phyloP scores from a whole-genome alignment of 345 rosid species.

The Excoecaria cochinchinensis region DNA sequence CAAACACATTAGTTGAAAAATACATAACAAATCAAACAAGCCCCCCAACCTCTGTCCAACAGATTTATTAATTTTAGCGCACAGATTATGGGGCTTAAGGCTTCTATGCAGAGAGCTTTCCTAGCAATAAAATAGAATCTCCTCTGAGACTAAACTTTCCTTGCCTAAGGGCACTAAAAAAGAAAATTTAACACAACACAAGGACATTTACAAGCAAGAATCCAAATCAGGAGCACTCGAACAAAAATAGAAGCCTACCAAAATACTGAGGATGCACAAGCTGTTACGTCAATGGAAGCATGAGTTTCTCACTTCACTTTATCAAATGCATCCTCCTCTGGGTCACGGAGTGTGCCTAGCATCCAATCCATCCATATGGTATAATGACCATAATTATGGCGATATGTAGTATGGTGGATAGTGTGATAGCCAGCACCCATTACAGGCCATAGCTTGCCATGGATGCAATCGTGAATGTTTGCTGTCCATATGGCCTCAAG shows the following conservation, averaged over 20 bases:
- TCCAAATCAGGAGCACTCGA: not conserved
- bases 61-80: not conserved
- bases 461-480: conserved; percentile 92
- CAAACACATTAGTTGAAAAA: not conserved
- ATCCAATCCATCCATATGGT: conserved; percentile 99
- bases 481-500: conserved; percentile 62
- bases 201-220: conserved; percentile 12
- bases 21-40: not conserved
- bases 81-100: not conserved
- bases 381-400: conserved; percentile 96
- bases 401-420: conserved; percentile 90
- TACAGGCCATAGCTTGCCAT: conserved; percentile 75
- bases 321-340: conserved; percentile 44
- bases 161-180: not conserved
- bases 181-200: not conserved
- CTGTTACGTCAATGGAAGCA: not conserved
- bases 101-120: conserved; percentile 8
- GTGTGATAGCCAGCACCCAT: conserved; percentile 99
- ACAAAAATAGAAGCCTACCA: conserved; percentile 2
- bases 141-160: not conserved
- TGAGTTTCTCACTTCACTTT: conserved; percentile 3
- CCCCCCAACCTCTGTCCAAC: conserved; percentile 10
- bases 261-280: not conserved
- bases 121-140: not conserved
- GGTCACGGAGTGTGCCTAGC: conserved; percentile 83